Evolutionary conservation across 2,329 filamentous ascomycete species (phyloP).

Genomic region (Ceratocystis albifundus): DNA sequence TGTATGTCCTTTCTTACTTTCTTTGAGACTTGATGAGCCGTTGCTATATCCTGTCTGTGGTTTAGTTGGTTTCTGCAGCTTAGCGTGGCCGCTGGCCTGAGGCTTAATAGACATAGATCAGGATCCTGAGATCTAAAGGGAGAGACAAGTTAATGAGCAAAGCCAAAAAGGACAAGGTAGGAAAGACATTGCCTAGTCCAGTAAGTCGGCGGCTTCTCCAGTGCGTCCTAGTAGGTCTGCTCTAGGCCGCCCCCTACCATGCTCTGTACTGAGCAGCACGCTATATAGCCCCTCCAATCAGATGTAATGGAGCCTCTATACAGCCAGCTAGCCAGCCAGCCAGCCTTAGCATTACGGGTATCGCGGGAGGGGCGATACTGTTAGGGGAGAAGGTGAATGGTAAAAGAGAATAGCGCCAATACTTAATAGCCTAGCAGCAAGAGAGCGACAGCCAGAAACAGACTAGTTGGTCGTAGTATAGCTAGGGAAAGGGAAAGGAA

Average conservation of each 20-base stretch:
- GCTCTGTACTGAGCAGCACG: not conserved
- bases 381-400: not conserved
- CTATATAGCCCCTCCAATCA: constrained; percentile 4
- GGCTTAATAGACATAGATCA: not conserved
- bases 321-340: too few relatives aligned
- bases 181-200: not conserved
- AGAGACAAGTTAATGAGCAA: not conserved
- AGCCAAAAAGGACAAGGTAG: not conserved
- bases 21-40: not conserved
- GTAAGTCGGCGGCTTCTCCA: not conserved
- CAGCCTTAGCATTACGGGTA: not conserved
- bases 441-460: not conserved
- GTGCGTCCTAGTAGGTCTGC: not conserved
- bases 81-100: constrained; percentile 8
- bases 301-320: not conserved
- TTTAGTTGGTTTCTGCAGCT: not conserved
- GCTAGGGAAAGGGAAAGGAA: not conserved
- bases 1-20: too few relatives aligned
- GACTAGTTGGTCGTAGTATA: not conserved
- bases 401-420: not conserved
- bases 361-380: not conserved
- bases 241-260: not conserved
- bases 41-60: not conserved
- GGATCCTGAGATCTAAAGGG: not conserved
- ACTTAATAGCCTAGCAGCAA: not conserved